Evolutionary conservation across 2,329 filamentous ascomycete genomes (phyloP), one percentile per base, ranked within the genome.

Genomic region (Diaporthe sp.): DNA sequence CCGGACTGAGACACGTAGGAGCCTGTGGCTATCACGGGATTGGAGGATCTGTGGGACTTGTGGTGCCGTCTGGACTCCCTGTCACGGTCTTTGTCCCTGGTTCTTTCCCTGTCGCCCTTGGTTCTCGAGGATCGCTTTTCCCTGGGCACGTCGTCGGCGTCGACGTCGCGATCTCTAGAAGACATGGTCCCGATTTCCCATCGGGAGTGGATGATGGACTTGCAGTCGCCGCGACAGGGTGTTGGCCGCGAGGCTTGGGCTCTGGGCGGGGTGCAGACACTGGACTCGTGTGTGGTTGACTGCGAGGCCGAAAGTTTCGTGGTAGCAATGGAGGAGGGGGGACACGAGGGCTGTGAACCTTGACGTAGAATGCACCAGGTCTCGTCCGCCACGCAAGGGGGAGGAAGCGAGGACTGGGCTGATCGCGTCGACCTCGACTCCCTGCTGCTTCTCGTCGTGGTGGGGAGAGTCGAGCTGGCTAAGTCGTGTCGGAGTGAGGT

Each of bases 31-130:
- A 81, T 81, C 67, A 88, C 83, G 42, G 83, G 78, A 77, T 85
- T 87, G 78, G 85, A 86, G 60, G 80, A 80, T n/a, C 83, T 85
- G 67, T 84, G 84, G 49, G 86, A 85, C 76, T 83, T 85, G 72
- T 87, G 85, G 76, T 84, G 84, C 78, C 85, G 84, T 34, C 82
- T 82, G 55, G 79, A 81, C 65, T 86, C 84, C 53, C 80, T 77
- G 39, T 84, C 83, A 58, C 77, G 77, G 70, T 81, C 78, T 71
- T 79, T 77, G 39, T 85, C 84, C 19, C 65, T 55, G 65, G 79
- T 80, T 67, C 78, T 80, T 34, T 85, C 83, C 76, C 75, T 42
- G 13, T 80, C 78, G 39, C 75, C 72, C 22, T 74, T 77, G 70
- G 76, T 67, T 68, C 78, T 78, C 44, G 76, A 57, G 37, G 73